These are phyloP conservation scores for Suillus spraguei DNA, from an alignment of 768 basidiomycete species.

Conservation along the genomic window DNA sequence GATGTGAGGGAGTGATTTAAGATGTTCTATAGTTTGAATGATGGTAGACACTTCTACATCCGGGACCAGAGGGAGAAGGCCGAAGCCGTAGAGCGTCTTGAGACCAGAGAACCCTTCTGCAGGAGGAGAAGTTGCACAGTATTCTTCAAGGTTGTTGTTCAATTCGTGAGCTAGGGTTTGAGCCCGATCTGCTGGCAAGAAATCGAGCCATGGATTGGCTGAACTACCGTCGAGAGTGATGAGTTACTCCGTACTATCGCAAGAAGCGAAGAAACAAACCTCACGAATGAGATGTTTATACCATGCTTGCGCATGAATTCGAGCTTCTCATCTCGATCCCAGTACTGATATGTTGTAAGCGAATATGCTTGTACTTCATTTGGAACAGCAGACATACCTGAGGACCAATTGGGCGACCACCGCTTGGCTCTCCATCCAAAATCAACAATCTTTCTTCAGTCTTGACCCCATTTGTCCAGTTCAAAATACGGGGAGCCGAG, in stretches of 20 bases:
- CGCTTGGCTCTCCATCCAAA: constrained; percentile 76
- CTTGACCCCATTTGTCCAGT: constrained; percentile 38
- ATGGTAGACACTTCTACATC: constrained; percentile 56
- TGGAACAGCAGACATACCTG: constrained; percentile 46
- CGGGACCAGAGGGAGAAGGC: constrained; percentile 81
- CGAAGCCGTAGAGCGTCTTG: constrained; percentile 81
- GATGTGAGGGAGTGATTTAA: constrained; percentile 64
- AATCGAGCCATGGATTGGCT: constrained; percentile 93
- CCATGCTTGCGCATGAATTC: constrained; percentile 84
- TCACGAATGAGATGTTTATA: constrained; percentile 79
- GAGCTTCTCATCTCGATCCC: constrained; percentile 78
- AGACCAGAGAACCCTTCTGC: constrained; percentile 36
- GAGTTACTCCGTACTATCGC: constrained; percentile 17
- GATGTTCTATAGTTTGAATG: constrained; percentile 66
- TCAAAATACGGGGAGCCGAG: constrained; percentile 67
- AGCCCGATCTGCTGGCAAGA: constrained; percentile 71
- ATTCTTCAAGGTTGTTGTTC: constrained; percentile 77
- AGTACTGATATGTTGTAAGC: constrained; percentile 49
- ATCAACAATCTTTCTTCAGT: constrained; percentile 74
- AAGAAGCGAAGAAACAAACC: constrained; percentile 40
- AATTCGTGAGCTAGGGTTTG: constrained; percentile 65
- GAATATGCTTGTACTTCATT: not conserved
- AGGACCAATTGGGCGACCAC: constrained; percentile 77
- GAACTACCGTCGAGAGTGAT: constrained; percentile 45
- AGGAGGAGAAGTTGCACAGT: constrained; percentile 68